Base-by-base conservation (phyloP, 495 filamentous ascomycete species). In the Chaetomidium leptoderma region DNA sequence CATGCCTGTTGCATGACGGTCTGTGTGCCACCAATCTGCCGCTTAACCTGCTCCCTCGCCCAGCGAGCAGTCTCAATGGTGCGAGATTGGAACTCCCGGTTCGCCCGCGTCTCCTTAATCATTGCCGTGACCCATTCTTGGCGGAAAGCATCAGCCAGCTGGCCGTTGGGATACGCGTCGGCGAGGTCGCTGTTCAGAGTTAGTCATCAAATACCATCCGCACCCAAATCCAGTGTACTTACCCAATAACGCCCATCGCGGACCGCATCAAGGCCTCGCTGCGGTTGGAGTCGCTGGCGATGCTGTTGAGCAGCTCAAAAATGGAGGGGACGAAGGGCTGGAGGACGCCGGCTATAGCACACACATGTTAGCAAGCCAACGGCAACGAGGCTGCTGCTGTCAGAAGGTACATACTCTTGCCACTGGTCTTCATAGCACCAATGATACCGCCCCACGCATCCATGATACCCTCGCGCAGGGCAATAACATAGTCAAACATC, bases 371-470 rank as follows among this genome's bases (percentile, higher is more conserved):
- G 69, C 35, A 42, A 14, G 19, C 2, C n/a, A 19, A 14, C 21
- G 30, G 14, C 27, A 29, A 48, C 43, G 16, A 9, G 4, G 13
- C 4, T 21, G 11, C n/a, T n/a, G 17, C 42, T 11, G 26, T 45
- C 27, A 40, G 33, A 5, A 6, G 21, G 21, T 13, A 73, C 84
- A 70, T 72, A 91, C 87, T 82, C 72, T 91, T 91, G 72, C 80
- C 81, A 46, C 78, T 86, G 46, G 79, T 74, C 81, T 92, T 96
- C 85, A 97, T 88, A 32, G 93, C 90, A 68, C 91, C 82, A 59
- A 98, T 88, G 45, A 92, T 91, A 65, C 93, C 93, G 68, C 89
- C 91, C 90, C 95, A 98, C 16, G 93, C 93, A 81, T 98, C 93
- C 89, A 97, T 96, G 57, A 97, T 96, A 64, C 92, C 93, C 69